phyloP scores from a whole-genome alignment of 768 basidiomycete genomes.

The Rubroboletus pulcherrimus region DNA sequence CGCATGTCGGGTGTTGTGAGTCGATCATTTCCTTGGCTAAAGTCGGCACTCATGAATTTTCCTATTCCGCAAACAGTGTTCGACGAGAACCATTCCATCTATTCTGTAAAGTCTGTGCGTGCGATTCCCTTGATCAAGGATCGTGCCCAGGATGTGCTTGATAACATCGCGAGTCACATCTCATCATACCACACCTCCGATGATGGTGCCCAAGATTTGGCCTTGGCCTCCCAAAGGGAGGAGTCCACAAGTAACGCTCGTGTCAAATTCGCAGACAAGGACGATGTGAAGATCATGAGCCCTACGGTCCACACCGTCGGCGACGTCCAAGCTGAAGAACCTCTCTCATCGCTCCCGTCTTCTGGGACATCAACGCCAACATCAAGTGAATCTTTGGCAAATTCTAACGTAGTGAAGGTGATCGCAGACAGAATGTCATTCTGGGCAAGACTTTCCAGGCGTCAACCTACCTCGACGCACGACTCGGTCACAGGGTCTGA shows the following conservation, averaged over 20 bases:
- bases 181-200: constrained; percentile 42
- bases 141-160: constrained; percentile 52
- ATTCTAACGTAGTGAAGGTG: constrained; percentile 56
- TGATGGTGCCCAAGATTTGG: constrained; percentile 22
- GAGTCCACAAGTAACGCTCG: constrained; percentile 26
- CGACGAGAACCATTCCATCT: constrained; percentile 57
- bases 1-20: constrained; percentile 65
- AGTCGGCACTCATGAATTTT: constrained; percentile 2
- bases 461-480: constrained; percentile 28
- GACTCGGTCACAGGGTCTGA: constrained; percentile 10
- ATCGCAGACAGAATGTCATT: constrained; percentile 68
- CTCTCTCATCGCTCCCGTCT: constrained; percentile 24
- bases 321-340: not conserved
- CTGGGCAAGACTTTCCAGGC: constrained; percentile 63
- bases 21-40: constrained; percentile 11
- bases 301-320: constrained; percentile 24
- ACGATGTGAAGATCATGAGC: constrained; percentile 44
- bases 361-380: constrained; percentile 56
- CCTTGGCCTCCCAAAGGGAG: constrained; percentile 5
- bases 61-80: constrained; percentile 47
- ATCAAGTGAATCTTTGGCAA: constrained; percentile 41
- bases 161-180: constrained; percentile 51
- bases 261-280: constrained; percentile 53
- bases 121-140: constrained; percentile 71
- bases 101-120: constrained; percentile 62